Evolutionary conservation across 2,329 filamentous ascomycete genomes (phyloP), one percentile per base, ranked within the genome.

Genomic region (Colletotrichum sp.): DNA sequence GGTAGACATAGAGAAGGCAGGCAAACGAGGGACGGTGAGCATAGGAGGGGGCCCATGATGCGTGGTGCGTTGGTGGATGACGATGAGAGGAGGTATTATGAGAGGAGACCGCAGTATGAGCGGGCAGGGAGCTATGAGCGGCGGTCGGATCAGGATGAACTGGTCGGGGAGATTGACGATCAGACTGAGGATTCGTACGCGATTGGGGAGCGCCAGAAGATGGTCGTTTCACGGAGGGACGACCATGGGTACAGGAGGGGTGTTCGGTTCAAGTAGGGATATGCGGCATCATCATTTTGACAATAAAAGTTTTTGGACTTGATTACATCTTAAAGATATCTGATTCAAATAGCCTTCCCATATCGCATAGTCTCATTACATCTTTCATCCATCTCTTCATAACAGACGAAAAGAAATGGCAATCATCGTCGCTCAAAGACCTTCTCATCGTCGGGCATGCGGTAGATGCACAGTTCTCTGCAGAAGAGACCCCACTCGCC

Each of bases 401-500:
- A 34, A 24, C 28, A 8, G 28, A 34, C 60, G 10, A 6, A 16
- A 15, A 12, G n/a, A 32, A 8, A 16, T 12, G 36, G 2, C 2
- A 7, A 26, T 64, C 28, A 64, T 26, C 62, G 62, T 71, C 86
- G 86, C 77, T 90, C 88, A 34, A 91, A 88, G 59, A 85, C 84
- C 81, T 89, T 88, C 72, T 93, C 89, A 67, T 92, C 89, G 80
- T 92, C 88, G 2, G 90, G 90, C 86, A 90, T 91, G 36, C 92
- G 86, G 34, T 88, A 88, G 72, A 93, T 91, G 80, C 92, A 93
- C 80, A 98, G 83, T 82, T 92, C 91, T 78, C 93, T 87, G 81
- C 94, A 96, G 82, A 97, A 97, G 77, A 92, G 88, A 1, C 94
- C 93, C 90, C 94, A 96, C 78, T 96, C 93, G 2, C 93, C 92